phyloP scores from a whole-genome alignment of 2,329 filamentous ascomycete genomes.

The Diaporthe caulivora region DNA sequence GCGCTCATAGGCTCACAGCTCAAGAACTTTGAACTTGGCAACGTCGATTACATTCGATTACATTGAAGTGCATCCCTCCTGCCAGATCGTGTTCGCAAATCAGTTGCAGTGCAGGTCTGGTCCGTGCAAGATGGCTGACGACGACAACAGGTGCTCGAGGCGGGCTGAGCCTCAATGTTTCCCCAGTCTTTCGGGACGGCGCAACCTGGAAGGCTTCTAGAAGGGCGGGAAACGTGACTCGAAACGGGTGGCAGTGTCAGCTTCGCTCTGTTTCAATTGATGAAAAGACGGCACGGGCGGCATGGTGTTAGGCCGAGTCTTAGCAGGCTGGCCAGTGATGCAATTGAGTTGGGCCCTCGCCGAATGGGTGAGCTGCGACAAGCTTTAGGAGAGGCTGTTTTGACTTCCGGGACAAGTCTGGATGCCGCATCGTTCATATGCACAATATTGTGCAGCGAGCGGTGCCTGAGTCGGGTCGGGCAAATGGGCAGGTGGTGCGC shows the following conservation, averaged over 20 bases:
- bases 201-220: background rate
- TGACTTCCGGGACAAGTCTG: constrained; percentile 18
- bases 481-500: background rate
- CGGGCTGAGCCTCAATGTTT: constrained; percentile 23
- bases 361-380: constrained; percentile 14
- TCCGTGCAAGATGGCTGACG: constrained; percentile 29
- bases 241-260: constrained; percentile 27
- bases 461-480: background rate
- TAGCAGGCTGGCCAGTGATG: background rate
- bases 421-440: constrained; percentile 22
- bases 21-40: constrained; percentile 21
- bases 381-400: constrained; percentile 9
- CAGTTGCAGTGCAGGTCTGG: background rate
- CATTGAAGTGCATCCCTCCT: background rate
- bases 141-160: background rate
- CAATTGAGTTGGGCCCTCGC: background rate
- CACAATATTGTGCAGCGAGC: constrained; percentile 19
- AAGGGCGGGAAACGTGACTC: constrained; percentile 17
- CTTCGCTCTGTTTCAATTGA: constrained; percentile 16
- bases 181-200: constrained; percentile 19
- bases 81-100: background rate
- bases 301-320: constrained; percentile 8
- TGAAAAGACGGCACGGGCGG: constrained; percentile 1
- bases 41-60: constrained; percentile 20
- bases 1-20: constrained; percentile 1